A percentile compares a stretch with the other conserved stretches of the same genome.
Conservation (phyloP, 2,329 filamentous ascomycete genomes). For the Pseudomassariella vexata region DNA sequence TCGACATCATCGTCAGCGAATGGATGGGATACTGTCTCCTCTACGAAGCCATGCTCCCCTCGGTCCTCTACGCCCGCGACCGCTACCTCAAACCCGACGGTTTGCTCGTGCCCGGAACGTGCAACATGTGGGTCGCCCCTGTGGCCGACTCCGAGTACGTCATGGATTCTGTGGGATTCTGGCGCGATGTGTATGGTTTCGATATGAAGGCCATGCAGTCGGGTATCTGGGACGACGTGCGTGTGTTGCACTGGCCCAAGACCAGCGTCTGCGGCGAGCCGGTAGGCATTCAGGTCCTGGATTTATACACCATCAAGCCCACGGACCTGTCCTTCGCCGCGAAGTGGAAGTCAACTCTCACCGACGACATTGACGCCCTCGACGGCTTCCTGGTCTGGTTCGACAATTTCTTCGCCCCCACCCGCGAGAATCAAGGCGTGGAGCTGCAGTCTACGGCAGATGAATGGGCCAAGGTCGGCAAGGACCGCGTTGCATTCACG, state of each 20-base stretch:
- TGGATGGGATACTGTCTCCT: slow-evolving; percentile 97
- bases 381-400: slow-evolving; percentile 93
- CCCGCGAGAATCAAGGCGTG: slow-evolving; percentile 39
- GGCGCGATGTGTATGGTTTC: slow-evolving; percentile 91
- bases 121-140: slow-evolving; percentile 77
- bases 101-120: slow-evolving; percentile 80
- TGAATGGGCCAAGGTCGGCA: slow-evolving; percentile 51
- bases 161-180: slow-evolving; percentile 73
- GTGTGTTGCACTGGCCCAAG: slow-evolving; percentile 65
- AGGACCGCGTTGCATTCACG: slow-evolving; percentile 74
- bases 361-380: slow-evolving; percentile 58
- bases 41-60: slow-evolving; percentile 95
- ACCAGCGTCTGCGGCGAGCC: slow-evolving; percentile 54
- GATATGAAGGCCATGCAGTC: slow-evolving; percentile 88
- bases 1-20: slow-evolving; percentile 93
- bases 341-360: slow-evolving; percentile 58
- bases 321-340: slow-evolving; percentile 72
- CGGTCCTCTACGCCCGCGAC: slow-evolving; percentile 82
- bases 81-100: slow-evolving; percentile 75
- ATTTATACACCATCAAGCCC: slow-evolving; percentile 66
- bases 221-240: slow-evolving; percentile 74
- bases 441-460: slow-evolving; percentile 49
- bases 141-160: slow-evolving; percentile 73
- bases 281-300: slow-evolving; percentile 66
- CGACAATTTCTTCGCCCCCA: slow-evolving; percentile 81